A percentile compares a stretch with the other conserved stretches of the same genome.
Conservation (phyloP, 129 eudicot genomes). For the Saposhnikovia divaricata region DNA sequence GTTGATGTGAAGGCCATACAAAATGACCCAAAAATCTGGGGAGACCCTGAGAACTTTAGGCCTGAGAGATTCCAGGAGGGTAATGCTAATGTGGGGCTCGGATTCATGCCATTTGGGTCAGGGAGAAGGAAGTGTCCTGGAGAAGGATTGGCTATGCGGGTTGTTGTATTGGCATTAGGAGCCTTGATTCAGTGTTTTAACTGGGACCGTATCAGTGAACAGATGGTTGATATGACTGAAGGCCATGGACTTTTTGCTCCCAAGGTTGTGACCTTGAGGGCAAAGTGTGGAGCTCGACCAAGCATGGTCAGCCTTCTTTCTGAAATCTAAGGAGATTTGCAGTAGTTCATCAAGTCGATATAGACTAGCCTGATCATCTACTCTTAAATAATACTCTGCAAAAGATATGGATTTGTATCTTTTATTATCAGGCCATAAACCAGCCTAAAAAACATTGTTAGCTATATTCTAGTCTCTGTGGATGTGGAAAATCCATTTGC, state of each 20-base stretch:
- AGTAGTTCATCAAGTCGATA: not conserved
- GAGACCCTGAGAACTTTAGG: slow-evolving; percentile 18
- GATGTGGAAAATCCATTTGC: too few species aligned
- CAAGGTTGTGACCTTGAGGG: slow-evolving; percentile 24
- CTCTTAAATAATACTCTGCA: not conserved
- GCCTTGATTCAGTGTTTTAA: slow-evolving; percentile 41
- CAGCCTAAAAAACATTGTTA: too few species aligned
- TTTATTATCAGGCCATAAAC: not conserved
- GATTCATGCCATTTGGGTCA: slow-evolving; percentile 36
- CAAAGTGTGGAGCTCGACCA: slow-evolving; percentile 23
- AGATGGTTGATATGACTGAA: too few species aligned
- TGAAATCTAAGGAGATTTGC: not conserved
- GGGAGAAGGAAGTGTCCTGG: slow-evolving; percentile 47
- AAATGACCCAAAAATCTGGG: slow-evolving; percentile 33
- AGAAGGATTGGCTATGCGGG: slow-evolving; percentile 17
- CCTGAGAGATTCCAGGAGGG: slow-evolving; percentile 34
- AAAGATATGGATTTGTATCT: too few species aligned
- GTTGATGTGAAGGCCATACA: slow-evolving; percentile 38
- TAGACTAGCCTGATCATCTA: not conserved
- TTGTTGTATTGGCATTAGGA: slow-evolving; percentile 29
- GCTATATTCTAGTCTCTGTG: too few species aligned
- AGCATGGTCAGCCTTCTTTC: slow-evolving; percentile 15
- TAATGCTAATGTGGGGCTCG: slow-evolving; percentile 11
- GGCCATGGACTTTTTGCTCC: slow-evolving; percentile 20
- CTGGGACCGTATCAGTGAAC: not conserved